Percentiles rank a stretch among this genome's conserved stretches.
These are phyloP conservation scores for Rutstroemia sp. DNA, from an alignment of 2,329 filamentous ascomycete species.

Conservation along the genomic window DNA sequence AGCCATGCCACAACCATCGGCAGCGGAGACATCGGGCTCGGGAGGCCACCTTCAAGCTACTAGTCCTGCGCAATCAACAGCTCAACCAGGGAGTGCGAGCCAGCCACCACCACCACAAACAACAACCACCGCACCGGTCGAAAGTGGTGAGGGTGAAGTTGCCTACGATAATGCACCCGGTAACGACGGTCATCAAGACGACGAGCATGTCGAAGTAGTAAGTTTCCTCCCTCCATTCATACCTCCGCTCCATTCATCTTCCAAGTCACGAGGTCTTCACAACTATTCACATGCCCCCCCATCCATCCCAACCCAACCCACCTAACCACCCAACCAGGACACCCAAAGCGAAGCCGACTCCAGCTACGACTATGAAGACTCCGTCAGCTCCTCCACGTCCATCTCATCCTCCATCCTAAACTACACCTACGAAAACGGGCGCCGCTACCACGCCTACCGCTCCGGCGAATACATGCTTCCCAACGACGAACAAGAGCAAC, in stretches of 20 bases:
- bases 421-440: constrained; percentile 49
- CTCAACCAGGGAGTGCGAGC: no score
- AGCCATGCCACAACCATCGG: no score
- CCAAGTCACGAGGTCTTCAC: background rate
- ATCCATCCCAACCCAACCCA: background rate
- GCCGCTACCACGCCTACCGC: constrained; percentile 48
- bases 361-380: background rate
- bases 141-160: background rate
- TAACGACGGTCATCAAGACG: background rate
- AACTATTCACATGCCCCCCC: background rate
- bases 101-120: background rate
- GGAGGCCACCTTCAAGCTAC: no score
- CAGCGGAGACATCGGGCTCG: no score
- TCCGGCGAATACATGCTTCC: constrained; percentile 51
- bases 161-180: background rate
- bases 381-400: constrained; percentile 9
- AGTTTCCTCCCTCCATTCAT: background rate
- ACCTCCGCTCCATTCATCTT: background rate
- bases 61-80: no score
- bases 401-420: constrained; percentile 35
- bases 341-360: constrained; percentile 4
- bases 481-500: constrained; percentile 53
- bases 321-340: background rate
- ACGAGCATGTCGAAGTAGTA: background rate
- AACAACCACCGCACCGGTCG: background rate